Base-by-base conservation (phyloP, 192 early-diverging fungal genomes). In the Geranomyces variabilis region DNA sequence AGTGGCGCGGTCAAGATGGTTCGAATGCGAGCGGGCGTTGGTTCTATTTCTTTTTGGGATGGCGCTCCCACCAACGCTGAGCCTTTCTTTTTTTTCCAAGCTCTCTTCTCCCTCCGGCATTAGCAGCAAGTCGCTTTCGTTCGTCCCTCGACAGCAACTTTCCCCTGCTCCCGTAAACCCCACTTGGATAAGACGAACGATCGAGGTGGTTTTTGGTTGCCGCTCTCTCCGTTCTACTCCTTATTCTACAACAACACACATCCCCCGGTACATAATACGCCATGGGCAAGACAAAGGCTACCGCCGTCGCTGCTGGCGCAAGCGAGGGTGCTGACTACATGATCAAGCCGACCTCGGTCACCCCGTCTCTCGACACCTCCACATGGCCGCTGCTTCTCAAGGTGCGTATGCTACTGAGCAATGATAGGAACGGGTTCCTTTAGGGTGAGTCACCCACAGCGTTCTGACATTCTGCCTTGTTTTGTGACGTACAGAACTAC, bases 361-460 rank as follows among this genome's bases (percentile, higher is more conserved):
- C 89, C 14, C 88, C 96, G 21, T 76, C 92, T 30, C 81, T 99
- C 59, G 91, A 98, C 77, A 93, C 97, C 26, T 91, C 94, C 44
- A 84, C 90, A 74, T 99, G 97, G 97, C 97, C 97, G 46, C 87
- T 98, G 67, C 85, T 99, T 67, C 83, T 99, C 74, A 97, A 98
- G 87, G 75, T 76, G 51, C 14, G 69, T 29, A 14, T 13, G 30
- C 26, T 10, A 26, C 26, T 68, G 29, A 3, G 46, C 46, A 47
- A 19, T n/a, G n/a, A n/a, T n/a, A n/a, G 15, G 10, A 0, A 24
- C 36, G 15, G 62, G n/a, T 36, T 22, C 3, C 30, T 44, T n/a
- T n/a, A n/a, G n/a, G n/a, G n/a, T n/a, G n/a, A n/a, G n/a, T n/a
- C n/a, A 22, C 13, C 6, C 49, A 67, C 4, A 1, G 7, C 30